phyloP scores from a whole-genome alignment of 2,329 filamentous ascomycete species.

The Aspergillus versicolor region DNA sequence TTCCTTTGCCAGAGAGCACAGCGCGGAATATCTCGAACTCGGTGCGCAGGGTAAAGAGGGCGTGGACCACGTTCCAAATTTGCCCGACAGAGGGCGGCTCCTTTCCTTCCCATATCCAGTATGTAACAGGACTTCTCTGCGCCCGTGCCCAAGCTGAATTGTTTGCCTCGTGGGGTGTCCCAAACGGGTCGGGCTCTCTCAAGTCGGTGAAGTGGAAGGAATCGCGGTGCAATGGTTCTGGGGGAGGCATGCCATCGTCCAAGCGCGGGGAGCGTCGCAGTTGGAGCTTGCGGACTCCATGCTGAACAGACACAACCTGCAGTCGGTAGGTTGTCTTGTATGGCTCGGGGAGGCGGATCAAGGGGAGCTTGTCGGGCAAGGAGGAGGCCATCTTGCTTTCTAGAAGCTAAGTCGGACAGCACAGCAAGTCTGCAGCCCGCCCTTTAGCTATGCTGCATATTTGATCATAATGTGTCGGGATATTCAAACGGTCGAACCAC shows the following conservation, averaged over 20 bases:
- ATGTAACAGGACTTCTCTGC: slow-evolving; percentile 29
- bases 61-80: slow-evolving; percentile 40
- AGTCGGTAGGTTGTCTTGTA: slow-evolving; percentile 20
- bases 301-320: slow-evolving; percentile 17
- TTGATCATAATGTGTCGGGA: neutral
- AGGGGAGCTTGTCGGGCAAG: slow-evolving; percentile 7
- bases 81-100: slow-evolving; percentile 32
- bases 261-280: slow-evolving; percentile 21
- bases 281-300: slow-evolving; percentile 16
- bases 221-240: slow-evolving; percentile 29
- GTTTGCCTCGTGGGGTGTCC: slow-evolving; percentile 26
- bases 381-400: neutral
- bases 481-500: neutral
- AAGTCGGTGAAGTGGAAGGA: slow-evolving; percentile 32
- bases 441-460: neutral
- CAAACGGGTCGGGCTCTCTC: slow-evolving; percentile 17
- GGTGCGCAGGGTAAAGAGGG: slow-evolving; percentile 31
- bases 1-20: slow-evolving; percentile 27
- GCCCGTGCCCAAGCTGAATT: slow-evolving; percentile 40
- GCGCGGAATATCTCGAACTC: slow-evolving; percentile 36
- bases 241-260: slow-evolving; percentile 17
- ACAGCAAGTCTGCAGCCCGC: neutral
- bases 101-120: slow-evolving; percentile 31
- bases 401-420: neutral
- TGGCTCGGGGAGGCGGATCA: slow-evolving; percentile 20